phyloP scores from a whole-genome alignment of 345 rosid genomes.

The Toxicodendron radicans region DNA sequence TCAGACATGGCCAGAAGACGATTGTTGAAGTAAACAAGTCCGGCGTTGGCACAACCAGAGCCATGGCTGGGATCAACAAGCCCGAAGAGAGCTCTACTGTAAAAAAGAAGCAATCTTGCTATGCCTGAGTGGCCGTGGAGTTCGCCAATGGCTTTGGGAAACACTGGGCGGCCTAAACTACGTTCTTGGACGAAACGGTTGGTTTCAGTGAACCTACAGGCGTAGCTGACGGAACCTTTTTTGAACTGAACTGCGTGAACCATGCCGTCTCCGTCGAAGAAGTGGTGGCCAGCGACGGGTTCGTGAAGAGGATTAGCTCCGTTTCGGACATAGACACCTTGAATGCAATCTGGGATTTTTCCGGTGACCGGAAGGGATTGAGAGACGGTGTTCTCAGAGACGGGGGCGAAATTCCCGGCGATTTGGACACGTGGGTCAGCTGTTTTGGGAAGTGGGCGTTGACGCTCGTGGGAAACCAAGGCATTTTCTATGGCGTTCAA shows the following conservation, averaged over 20 bases:
- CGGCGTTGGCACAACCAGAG: constrained; percentile 87
- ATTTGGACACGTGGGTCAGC: constrained; percentile 76
- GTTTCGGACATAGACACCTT: constrained; percentile 72
- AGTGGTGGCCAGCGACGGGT: constrained; percentile 85
- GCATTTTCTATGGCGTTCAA: constrained; percentile 59
- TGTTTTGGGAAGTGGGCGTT: constrained; percentile 68
- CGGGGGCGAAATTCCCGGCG: constrained; percentile 82
- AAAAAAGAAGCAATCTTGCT: constrained; percentile 71
- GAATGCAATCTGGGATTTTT: constrained; percentile 58
- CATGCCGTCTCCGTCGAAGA: constrained; percentile 94
- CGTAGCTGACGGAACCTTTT: constrained; percentile 61
- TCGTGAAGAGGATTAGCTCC: constrained; percentile 89
- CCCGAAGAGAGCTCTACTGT: constrained; percentile 62
- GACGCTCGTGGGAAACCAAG: constrained; percentile 53
- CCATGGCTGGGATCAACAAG: constrained; percentile 67
- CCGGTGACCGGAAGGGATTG: constrained; percentile 62
- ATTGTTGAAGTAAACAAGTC: constrained; percentile 68
- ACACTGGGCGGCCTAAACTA: constrained; percentile 63
- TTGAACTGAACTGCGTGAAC: constrained; percentile 70
- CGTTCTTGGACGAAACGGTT: constrained; percentile 72
- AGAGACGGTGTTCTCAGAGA: constrained; percentile 57
- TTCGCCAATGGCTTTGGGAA: constrained; percentile 88
- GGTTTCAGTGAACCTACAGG: constrained; percentile 81
- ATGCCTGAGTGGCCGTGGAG: constrained; percentile 92
- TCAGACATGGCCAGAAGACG: constrained; percentile 86